Conservation (phyloP, 2,329 filamentous ascomycete species). For the Calonectria honghensis region DNA sequence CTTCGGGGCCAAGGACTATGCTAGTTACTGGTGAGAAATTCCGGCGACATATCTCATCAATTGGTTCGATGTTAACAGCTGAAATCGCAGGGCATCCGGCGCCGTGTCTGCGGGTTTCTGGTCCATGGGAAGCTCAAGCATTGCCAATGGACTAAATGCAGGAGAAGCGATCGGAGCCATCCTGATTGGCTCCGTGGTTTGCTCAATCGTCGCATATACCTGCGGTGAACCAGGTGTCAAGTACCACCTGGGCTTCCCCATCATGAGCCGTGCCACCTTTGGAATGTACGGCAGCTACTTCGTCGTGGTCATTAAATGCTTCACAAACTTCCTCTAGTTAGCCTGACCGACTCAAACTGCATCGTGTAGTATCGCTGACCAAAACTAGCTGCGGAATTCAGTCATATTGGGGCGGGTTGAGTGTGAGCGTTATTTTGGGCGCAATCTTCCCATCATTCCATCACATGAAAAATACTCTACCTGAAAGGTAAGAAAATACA, state of each 20-base stretch:
- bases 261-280: slow-evolving; percentile 20
- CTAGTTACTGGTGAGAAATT: background rate
- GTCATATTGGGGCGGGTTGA: slow-evolving; percentile 10
- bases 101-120: slow-evolving; percentile 15
- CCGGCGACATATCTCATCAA: no score
- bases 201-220: slow-evolving; percentile 20
- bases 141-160: slow-evolving; percentile 16
- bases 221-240: slow-evolving; percentile 19
- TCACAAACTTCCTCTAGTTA: slow-evolving; percentile 19
- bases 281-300: slow-evolving; percentile 21
- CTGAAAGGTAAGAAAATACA: background rate
- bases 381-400: slow-evolving; percentile 16
- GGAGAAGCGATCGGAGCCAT: slow-evolving; percentile 17
- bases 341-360: background rate
- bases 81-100: background rate
- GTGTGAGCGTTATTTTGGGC: slow-evolving; percentile 6
- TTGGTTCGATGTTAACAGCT: background rate
- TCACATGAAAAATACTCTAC: slow-evolving; percentile 8
- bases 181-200: slow-evolving; percentile 15
- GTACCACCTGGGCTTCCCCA: slow-evolving; percentile 5
- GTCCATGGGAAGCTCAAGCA: slow-evolving; percentile 19
- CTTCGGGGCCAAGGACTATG: slow-evolving; percentile 12
- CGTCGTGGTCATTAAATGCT: slow-evolving; percentile 10
- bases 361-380: background rate
- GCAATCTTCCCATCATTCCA: slow-evolving; percentile 12